Evolutionary conservation across 2,329 filamentous ascomycete genomes (phyloP), one percentile per base, ranked within the genome.

Genomic region (Esteya vermicola): DNA sequence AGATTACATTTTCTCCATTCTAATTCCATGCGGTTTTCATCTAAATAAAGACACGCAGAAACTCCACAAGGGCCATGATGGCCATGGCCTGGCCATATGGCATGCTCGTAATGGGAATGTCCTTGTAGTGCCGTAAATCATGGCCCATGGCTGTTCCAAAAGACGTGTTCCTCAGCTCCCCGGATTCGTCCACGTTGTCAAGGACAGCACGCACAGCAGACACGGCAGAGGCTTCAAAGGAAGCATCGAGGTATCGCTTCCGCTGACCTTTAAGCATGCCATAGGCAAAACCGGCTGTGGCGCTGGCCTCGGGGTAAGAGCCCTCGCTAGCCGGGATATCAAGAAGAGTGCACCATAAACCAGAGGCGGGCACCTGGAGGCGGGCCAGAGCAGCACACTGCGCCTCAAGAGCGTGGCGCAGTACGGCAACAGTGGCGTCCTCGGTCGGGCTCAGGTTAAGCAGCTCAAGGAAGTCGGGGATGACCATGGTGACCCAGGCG

Each of bases 51-150:
- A 25, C 39, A 5, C 80, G 66, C 56, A 83, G 54, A 49, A 80
- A 82, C 58, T 89, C 83, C 0, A 80, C 81, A 47, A 88, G 55
- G 0, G 80, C 77, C 77, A 88, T 85, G 46, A 86, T 85, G 1
- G 80, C 82, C 82, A 88, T 86, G 0, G 81, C 80, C 56, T 88
- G 83, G 0, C 83, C 83, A 50, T 88, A 88, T 7, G 82, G 83
- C 83, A 88, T 89, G 49, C 78, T 80, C 3, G 83, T 89, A 45
- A 78, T 59, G 2, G 76, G 69, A 43, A 89, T 86, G 46, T 83
- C 72, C 57, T 81, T 79, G 53, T 89, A 88, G 55, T 85, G 80
- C 58, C 86, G 72, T 52, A 86, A 56, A 42, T 70, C 69, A 47
- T 73, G 65, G 0, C 83, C 83, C 81, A 89, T 86, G 0, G 66